These are phyloP conservation scores for Hypoxylon sp. DNA, from an alignment of 2,329 filamentous ascomycete genomes.

Conservation along the genomic window DNA sequence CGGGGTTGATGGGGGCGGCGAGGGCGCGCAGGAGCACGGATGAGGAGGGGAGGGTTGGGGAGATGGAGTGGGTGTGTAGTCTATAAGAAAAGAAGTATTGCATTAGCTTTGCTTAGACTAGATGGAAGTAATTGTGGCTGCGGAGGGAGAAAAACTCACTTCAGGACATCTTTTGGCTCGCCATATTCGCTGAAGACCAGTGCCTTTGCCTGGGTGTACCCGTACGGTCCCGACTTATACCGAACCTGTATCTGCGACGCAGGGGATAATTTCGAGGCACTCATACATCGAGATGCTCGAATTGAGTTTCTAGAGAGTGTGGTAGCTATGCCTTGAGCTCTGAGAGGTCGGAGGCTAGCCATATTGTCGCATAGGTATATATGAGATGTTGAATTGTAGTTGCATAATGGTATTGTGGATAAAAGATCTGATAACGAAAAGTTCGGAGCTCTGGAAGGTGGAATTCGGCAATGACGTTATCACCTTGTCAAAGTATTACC, in stretches of 20 bases:
- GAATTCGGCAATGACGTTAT: conserved; percentile 45
- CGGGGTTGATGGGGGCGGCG: conserved; percentile 93
- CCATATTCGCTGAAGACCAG: conserved; percentile 82
- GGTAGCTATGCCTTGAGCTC: conserved; percentile 24
- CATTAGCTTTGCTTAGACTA: conserved; percentile 15
- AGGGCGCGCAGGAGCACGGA: conserved; percentile 87
- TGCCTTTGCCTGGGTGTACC: conserved; percentile 88
- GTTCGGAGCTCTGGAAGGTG: conserved; percentile 44
- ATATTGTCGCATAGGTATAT: conserved; percentile 28
- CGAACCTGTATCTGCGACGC: conserved; percentile 55
- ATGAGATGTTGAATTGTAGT: conserved; percentile 20
- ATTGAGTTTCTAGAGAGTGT: conserved; percentile 33
- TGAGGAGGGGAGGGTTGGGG: conserved; percentile 75
- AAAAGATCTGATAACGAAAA: conserved; percentile 31
- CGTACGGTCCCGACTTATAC: conserved; percentile 75
- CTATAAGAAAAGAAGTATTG: conserved; percentile 54
- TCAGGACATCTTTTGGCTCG: conserved; percentile 79
- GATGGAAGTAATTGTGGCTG: not conserved
- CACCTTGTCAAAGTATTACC: conserved; percentile 36
- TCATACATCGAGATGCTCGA: conserved; percentile 19
- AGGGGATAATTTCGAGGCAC: conserved; percentile 10
- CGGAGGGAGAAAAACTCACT: conserved; percentile 58
- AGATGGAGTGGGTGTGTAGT: conserved; percentile 82
- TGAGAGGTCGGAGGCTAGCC: conserved; percentile 39
- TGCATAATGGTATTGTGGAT: conserved; percentile 21